Conservation (phyloP, 2,329 filamentous ascomycete species). For the Talaromyces sp. region DNA sequence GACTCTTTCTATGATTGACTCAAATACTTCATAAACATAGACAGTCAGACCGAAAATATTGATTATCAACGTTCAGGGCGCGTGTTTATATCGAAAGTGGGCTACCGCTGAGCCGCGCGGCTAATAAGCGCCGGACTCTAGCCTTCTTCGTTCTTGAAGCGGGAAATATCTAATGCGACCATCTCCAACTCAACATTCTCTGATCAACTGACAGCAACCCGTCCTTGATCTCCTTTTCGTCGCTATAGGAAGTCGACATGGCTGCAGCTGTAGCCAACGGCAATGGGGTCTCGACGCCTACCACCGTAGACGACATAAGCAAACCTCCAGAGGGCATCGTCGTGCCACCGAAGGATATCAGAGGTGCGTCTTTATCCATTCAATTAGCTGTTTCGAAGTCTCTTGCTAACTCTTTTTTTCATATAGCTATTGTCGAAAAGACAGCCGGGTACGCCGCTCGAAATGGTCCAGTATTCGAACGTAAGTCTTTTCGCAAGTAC, state of each 20-base stretch:
- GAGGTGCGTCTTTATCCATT: constrained; percentile 49
- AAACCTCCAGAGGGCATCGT: constrained; percentile 82
- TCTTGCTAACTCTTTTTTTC: constrained; percentile 27
- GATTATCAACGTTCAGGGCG: background rate
- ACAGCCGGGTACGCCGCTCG: constrained; percentile 86
- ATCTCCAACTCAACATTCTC: background rate
- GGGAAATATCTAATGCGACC: constrained; percentile 12
- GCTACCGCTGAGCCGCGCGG: constrained; percentile 11
- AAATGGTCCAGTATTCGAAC: constrained; percentile 62
- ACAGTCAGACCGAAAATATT: background rate
- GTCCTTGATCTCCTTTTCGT: background rate
- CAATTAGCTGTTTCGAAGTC: constrained; percentile 4
- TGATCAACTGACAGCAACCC: constrained; percentile 2
- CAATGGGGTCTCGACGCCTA: constrained; percentile 33
- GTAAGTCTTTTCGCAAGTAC: constrained; percentile 27
- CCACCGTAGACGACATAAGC: constrained; percentile 57
- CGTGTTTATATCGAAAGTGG: background rate
- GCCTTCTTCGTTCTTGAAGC: background rate
- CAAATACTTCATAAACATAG: background rate
- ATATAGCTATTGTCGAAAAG: constrained; percentile 74
- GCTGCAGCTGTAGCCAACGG: constrained; percentile 42
- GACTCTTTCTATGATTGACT: background rate
- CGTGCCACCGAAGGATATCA: constrained; percentile 80
- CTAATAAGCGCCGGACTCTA: constrained; percentile 1
- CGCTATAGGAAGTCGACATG: constrained; percentile 31